These are phyloP conservation scores for Mucor ambiguus DNA, from an alignment of 371 early-diverging fungal species.

Conservation along the genomic window DNA sequence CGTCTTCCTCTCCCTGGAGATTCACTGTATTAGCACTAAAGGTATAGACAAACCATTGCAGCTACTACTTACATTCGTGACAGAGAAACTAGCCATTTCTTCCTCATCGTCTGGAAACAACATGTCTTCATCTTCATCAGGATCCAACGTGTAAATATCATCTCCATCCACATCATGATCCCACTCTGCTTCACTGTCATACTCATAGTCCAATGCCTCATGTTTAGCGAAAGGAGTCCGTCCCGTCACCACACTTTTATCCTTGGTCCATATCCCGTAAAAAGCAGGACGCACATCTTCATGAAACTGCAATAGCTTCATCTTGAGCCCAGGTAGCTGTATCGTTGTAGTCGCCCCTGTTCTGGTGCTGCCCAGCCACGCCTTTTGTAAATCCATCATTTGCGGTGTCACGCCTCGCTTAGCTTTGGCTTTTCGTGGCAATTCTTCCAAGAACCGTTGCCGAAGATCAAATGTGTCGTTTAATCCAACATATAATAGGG, in stretches of 20 bases:
- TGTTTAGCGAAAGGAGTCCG: constrained; percentile 72
- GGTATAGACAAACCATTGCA: neutral
- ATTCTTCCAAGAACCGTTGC: constrained; percentile 13
- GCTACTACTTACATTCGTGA: neutral
- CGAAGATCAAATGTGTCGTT: constrained; percentile 10
- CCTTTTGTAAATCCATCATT: constrained; percentile 3
- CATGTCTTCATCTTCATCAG: constrained; percentile 16
- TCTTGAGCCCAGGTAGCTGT: constrained; percentile 21
- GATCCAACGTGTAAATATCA: constrained; percentile 18
- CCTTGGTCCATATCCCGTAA: constrained; percentile 81
- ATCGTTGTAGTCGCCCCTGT: neutral
- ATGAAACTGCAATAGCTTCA: constrained; percentile 72
- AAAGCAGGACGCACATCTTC: constrained; percentile 79
- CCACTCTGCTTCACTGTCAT: constrained; percentile 92
- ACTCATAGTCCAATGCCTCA: constrained; percentile 71
- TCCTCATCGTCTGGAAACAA: constrained; percentile 1
- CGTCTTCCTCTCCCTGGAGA: neutral
- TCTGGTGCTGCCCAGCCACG: neutral
- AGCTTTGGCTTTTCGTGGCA: constrained; percentile 2
- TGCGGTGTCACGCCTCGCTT: constrained; percentile 1
- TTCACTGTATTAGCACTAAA: neutral
- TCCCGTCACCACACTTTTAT: constrained; percentile 42
- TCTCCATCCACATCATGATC: constrained; percentile 41
- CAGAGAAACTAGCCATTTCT: neutral
- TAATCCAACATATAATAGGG: constrained; percentile 4